Base-by-base conservation (phyloP, 2,329 filamentous ascomycete species). In the Emmonsiellopsis sp. region DNA sequence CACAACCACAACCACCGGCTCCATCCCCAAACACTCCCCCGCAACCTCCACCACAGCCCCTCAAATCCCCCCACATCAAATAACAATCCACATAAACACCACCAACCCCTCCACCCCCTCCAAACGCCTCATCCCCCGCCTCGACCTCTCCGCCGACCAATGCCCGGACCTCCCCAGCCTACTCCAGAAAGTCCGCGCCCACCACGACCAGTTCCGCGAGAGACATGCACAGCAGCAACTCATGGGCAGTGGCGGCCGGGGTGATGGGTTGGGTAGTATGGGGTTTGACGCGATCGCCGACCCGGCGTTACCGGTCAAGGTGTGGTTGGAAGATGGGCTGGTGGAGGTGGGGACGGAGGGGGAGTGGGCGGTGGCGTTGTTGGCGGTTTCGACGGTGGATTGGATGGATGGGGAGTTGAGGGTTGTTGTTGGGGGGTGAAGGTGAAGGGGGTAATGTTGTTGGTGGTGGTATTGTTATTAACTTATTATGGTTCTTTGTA, bases 351-450 rank as follows among this genome's bases (percentile, higher is more conserved):
- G 65, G 10, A 70, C 62, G 44, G 70, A 75, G 50, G 67, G 67
- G 38, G 71, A 75, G 46, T 76, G 73, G 73, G 67, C 69, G 16
- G 67, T 74, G 54, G 70, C 72, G 4, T 62, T 75, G n/a, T 59
- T 73, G 34, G 68, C 70, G 4, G 69, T 69, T 9, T 67, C 68
- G 15, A 70, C 68, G 9, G 67, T 73, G 2, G 73, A 75, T 32
- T 76, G 73, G 73, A 74, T 76, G 71, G 73, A 75, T 55, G 67
- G 67, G 4, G 67, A 73, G 41, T 55, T 76, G 54, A 70, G 66
- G 50, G 67, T 76, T 52, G 57, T 76, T 32, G 61, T 75, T 31
- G 72, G 74, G 42, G 47, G 70, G 3, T 40, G 64, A 61, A 34
- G 58, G 53, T 16, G 40, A 38, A 7, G 31, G 20, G n/a, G n/a